Conservation (phyloP, 1,139 yeast genomes). For the Magnusiomyces suaveolens region DNA sequence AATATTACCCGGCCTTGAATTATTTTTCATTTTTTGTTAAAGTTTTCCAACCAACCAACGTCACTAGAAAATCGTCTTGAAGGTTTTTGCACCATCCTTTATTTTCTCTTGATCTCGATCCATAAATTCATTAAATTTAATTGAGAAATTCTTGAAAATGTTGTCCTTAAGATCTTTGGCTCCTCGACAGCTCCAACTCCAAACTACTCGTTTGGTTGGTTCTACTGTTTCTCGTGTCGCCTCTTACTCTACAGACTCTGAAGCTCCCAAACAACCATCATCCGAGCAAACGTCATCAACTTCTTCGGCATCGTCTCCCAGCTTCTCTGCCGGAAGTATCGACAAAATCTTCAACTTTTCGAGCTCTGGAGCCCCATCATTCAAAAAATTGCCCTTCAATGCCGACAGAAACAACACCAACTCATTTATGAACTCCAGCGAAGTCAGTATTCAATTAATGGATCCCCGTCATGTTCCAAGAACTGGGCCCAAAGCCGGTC, state of each 20-base stretch:
- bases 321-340: not conserved
- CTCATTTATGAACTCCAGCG: not conserved
- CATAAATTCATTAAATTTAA: not conserved
- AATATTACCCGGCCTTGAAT: too few relatives aligned
- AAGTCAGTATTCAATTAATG: not conserved
- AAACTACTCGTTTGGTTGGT: not conserved
- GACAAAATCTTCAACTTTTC: not conserved
- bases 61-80: too few relatives aligned
- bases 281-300: not conserved
- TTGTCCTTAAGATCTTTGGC: not conserved
- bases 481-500: slow-evolving; percentile 30
- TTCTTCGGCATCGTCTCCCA: not conserved
- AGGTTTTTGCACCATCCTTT: too few relatives aligned
- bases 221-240: not conserved
- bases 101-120: too few relatives aligned
- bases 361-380: not conserved
- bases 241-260: not conserved
- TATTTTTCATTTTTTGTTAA: too few relatives aligned
- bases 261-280: not conserved
- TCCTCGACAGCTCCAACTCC: not conserved
- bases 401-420: not conserved
- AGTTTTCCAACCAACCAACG: too few relatives aligned
- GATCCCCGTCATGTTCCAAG: slow-evolving; percentile 8
- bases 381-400: not conserved
- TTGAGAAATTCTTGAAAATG: not conserved